Conservation (phyloP, 2,329 filamentous ascomycete genomes). For the Cladophialophora exuberans region DNA sequence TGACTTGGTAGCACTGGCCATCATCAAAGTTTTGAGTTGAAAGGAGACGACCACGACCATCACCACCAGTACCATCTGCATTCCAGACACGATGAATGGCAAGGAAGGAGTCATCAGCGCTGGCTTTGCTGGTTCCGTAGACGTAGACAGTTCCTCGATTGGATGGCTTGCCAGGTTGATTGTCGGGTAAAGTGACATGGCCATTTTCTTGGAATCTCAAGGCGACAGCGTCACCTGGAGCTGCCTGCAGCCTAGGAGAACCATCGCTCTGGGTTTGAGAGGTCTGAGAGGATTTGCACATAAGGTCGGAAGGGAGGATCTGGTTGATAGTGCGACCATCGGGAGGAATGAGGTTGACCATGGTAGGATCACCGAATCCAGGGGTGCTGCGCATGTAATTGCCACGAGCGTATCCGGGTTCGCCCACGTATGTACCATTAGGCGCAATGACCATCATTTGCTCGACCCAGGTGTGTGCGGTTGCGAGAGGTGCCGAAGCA, state of each 20-base stretch:
- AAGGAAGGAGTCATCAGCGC: slow-evolving; percentile 60
- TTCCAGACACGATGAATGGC: slow-evolving; percentile 79
- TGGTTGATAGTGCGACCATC: slow-evolving; percentile 52
- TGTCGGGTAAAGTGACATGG: slow-evolving; percentile 66
- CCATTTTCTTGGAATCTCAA: slow-evolving; percentile 75
- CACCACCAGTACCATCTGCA: slow-evolving; percentile 75
- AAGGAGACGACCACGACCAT: slow-evolving; percentile 75
- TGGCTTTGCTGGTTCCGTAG: slow-evolving; percentile 69
- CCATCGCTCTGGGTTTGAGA: slow-evolving; percentile 59
- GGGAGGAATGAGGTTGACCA: slow-evolving; percentile 66
- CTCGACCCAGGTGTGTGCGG: slow-evolving; percentile 83
- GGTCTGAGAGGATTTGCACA: slow-evolving; percentile 69
- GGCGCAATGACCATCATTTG: slow-evolving; percentile 69
- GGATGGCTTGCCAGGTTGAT: slow-evolving; percentile 61
- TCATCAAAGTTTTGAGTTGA: slow-evolving; percentile 85
- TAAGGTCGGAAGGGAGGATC: slow-evolving; percentile 55
- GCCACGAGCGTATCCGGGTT: slow-evolving; percentile 74
- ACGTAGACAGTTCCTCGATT: slow-evolving; percentile 75
- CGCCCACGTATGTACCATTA: slow-evolving; percentile 73
- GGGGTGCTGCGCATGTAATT: slow-evolving; percentile 62
- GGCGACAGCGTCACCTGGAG: slow-evolving; percentile 66
- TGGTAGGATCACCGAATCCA: slow-evolving; percentile 61
- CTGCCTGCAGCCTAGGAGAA: slow-evolving; percentile 65
- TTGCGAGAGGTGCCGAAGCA: slow-evolving; percentile 23
- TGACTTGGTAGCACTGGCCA: slow-evolving; percentile 83